Evolutionary conservation across 192 early-diverging fungal species (phyloP), one percentile per base, ranked within the genome.

Genomic region (Cladochytrium replicatum): DNA sequence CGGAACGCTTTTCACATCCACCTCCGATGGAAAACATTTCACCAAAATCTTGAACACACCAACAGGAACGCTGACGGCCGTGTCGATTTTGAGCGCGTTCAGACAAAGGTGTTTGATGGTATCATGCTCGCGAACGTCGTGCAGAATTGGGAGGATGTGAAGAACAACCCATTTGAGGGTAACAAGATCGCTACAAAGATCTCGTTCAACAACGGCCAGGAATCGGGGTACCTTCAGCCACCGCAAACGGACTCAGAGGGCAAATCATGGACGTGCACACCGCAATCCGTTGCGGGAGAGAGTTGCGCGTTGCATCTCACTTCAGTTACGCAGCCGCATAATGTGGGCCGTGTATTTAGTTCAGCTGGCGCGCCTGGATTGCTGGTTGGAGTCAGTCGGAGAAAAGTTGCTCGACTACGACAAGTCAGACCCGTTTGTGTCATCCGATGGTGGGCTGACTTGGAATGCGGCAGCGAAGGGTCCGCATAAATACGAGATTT

Each of bases 221-320:
- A 58, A 23, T 98, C 91, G 92, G 61, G 61, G 19, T 68, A 66
- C 34, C 61, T 98, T 29, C 52, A 58, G 13, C 75, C 87, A 9
- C 90, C 90, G 4, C 32, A 48, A 1, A 69, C 53, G 41, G 75
- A 83, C 50, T 43, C 50, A 2, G 60, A 69, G n/a, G 86, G 77
- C 34, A 62, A 75, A 5, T 11, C 38, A 4, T 79, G 80, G 52
- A 25, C 48, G 1, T 92, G 89, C 66, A 64, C 61, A 34, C 67
- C 41, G 11, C n/a, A n/a, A n/a, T 47, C 42, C 48, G 62, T 42
- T 50, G 57, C 47, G 29, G 54, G 41, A n/a, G 19, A 39, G n/a
- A n/a, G n/a, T n/a, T 97, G 93, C 60, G 72, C 80, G 3, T 66
- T 97, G 48, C 90, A 93, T 55, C 63, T 97, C 21, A 89, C 93